These are phyloP conservation scores for Blastomyces emzantsi DNA, from an alignment of 2,329 filamentous ascomycete species.

Conservation along the genomic window DNA sequence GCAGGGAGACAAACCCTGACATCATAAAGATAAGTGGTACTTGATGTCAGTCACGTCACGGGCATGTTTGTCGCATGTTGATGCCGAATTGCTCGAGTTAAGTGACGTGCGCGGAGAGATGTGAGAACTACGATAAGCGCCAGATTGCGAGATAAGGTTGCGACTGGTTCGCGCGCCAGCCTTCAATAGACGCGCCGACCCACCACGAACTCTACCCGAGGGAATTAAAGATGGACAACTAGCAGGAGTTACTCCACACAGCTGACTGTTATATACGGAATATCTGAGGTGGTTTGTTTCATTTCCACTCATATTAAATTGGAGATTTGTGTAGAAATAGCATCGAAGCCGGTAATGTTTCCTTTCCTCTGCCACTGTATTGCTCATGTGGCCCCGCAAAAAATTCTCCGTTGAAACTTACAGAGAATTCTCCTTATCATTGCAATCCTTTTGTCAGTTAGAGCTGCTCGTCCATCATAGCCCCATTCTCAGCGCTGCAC, in stretches of 20 bases:
- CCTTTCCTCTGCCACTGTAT: background rate
- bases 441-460: background rate
- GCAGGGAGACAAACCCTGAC: constrained; percentile 5
- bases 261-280: background rate
- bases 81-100: background rate
- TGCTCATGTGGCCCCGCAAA: background rate
- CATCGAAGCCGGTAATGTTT: background rate
- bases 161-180: background rate
- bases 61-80: background rate
- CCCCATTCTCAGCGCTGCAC: background rate
- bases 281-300: background rate
- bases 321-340: background rate
- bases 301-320: background rate
- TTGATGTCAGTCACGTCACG: background rate
- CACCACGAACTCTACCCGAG: background rate
- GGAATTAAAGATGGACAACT: background rate
- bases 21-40: background rate
- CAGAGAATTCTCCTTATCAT: no score
- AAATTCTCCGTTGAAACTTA: no score
- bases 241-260: background rate
- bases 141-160: background rate
- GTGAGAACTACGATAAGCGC: background rate
- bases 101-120: background rate
- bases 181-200: background rate
- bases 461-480: background rate